A percentile compares a stretch with the other conserved stretches of the same genome.
phyloP scores from a whole-genome alignment of 352 stramenopile genomes.

The Pythium dissotocum region DNA sequence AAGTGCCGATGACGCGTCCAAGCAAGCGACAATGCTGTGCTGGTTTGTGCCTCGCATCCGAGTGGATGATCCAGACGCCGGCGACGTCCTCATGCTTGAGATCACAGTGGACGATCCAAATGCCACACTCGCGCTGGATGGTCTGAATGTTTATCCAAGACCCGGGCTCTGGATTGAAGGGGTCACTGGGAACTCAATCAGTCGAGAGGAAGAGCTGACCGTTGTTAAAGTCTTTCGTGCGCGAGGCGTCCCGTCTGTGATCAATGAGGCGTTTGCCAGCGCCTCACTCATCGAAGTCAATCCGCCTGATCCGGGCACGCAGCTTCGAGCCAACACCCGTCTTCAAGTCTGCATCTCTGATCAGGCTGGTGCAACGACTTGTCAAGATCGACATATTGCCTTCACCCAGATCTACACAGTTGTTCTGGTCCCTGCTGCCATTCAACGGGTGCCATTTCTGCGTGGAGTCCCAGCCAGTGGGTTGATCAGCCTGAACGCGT shows the following conservation, averaged over 20 bases:
- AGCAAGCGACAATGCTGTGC: slow-evolving; percentile 10
- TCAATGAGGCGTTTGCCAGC: slow-evolving; percentile 8
- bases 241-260: background rate
- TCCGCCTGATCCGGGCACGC: background rate
- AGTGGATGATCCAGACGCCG: slow-evolving; percentile 35
- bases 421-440: background rate
- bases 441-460: background rate
- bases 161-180: slow-evolving; percentile 11
- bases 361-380: background rate
- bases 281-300: slow-evolving; percentile 3
- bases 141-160: background rate
- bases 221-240: background rate
- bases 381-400: background rate
- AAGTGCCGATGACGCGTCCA: background rate
- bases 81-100: slow-evolving; percentile 39
- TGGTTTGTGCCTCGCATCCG: slow-evolving; percentile 37
- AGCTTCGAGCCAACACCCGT: background rate
- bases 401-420: slow-evolving; percentile 5
- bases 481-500: background rate
- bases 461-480: background rate
- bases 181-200: background rate
- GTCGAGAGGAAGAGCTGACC: background rate
- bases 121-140: background rate
- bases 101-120: slow-evolving; percentile 19
- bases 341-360: slow-evolving; percentile 15